Evolutionary conservation across 805 yeast genomes (phyloP).

Genomic region (Schizosaccharomyces octosporus): DNA sequence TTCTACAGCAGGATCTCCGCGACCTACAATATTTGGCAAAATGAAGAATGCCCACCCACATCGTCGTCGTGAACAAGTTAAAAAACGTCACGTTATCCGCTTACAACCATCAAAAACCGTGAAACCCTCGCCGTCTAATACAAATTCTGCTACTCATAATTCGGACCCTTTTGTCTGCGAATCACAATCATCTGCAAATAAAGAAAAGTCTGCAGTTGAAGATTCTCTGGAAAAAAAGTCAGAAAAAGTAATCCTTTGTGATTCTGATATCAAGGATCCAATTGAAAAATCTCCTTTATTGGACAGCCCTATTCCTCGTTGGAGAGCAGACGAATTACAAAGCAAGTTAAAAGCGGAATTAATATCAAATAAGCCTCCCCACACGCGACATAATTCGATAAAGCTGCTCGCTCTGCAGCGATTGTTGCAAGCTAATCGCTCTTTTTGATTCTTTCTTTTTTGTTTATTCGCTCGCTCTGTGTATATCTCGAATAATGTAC

Average conservation of each 20-base stretch:
- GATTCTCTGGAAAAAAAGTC: too few relatives aligned
- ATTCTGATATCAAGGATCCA: too few relatives aligned
- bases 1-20: too few relatives aligned
- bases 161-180: neutral
- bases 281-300: too few relatives aligned
- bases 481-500: too few relatives aligned
- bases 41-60: neutral
- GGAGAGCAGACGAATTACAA: neutral
- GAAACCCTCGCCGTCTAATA: neutral
- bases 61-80: neutral
- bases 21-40: neutral
- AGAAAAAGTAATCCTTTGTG: too few relatives aligned
- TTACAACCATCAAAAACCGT: neutral
- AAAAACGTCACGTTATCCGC: neutral
- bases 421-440: neutral
- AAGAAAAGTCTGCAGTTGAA: too few relatives aligned
- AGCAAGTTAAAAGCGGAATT: neutral
- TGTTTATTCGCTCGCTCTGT: neutral
- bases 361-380: neutral
- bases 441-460: neutral
- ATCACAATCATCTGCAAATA: too few relatives aligned
- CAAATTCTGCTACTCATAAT: neutral
- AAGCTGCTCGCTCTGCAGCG: neutral
- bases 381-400: neutral
- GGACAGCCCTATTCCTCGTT: neutral